These are phyloP conservation scores for Candida xyloterini DNA, from an alignment of 805 yeast species.

Conservation along the genomic window DNA sequence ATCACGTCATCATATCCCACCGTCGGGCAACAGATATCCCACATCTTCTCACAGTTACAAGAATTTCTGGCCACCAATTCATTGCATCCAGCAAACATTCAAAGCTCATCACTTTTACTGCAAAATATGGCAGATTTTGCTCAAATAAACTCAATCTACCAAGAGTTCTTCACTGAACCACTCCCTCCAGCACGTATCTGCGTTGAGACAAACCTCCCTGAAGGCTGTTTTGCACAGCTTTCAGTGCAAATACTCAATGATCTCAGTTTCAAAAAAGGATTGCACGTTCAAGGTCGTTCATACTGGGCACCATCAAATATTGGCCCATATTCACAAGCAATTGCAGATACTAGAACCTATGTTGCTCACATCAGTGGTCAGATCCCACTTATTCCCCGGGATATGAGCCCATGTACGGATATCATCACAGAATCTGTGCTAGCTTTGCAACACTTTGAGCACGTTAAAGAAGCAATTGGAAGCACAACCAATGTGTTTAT, in stretches of 20 bases:
- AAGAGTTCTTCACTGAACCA: slow-evolving; percentile 49
- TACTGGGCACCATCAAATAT: slow-evolving; percentile 99
- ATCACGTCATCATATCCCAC: background rate
- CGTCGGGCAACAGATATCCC: slow-evolving; percentile 44
- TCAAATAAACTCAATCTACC: slow-evolving; percentile 60
- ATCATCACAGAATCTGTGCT: slow-evolving; percentile 41
- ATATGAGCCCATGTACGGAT: slow-evolving; percentile 50
- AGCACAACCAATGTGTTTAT: slow-evolving; percentile 43
- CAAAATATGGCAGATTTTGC: slow-evolving; percentile 63
- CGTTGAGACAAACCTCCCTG: slow-evolving; percentile 56
- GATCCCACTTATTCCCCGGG: slow-evolving; percentile 75
- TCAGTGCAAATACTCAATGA: slow-evolving; percentile 53
- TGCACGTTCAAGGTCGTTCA: slow-evolving; percentile 89
- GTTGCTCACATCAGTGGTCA: slow-evolving; percentile 80
- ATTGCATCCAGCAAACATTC: slow-evolving; percentile 45
- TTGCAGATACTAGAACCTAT: slow-evolving; percentile 45
- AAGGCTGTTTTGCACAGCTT: slow-evolving; percentile 43
- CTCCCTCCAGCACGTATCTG: slow-evolving; percentile 91
- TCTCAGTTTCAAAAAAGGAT: slow-evolving; percentile 50
- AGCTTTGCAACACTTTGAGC: slow-evolving; percentile 71
- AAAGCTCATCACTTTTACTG: slow-evolving; percentile 59
- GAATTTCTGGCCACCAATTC: slow-evolving; percentile 31
- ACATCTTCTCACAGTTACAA: slow-evolving; percentile 46
- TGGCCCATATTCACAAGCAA: slow-evolving; percentile 94
- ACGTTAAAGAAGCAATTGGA: slow-evolving; percentile 55